A percentile compares a stretch with the other conserved stretches of the same genome.
phyloP scores from a whole-genome alignment of 495 filamentous ascomycete species.

The Pyronema omphalodes region DNA sequence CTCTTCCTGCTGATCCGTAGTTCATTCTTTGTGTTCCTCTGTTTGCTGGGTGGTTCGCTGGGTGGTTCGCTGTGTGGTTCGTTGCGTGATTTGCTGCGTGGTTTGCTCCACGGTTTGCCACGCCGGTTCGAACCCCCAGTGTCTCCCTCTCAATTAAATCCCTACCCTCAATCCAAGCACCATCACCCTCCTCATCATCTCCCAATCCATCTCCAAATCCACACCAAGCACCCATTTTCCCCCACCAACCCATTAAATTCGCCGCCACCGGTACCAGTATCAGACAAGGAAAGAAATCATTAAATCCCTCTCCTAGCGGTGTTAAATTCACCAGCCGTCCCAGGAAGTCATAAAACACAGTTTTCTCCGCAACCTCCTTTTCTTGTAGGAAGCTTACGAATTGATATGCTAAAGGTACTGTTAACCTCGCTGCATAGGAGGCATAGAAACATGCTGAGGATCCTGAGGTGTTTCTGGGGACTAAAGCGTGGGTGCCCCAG shows the following conservation, averaged over 20 bases:
- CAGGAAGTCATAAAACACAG: conserved; percentile 73
- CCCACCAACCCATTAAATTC: conserved; percentile 72
- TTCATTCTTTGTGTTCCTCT: background rate
- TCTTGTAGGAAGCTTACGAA: conserved; percentile 73
- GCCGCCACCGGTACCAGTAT: conserved; percentile 69
- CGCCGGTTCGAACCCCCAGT: conserved; percentile 31
- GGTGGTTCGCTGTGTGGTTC: conserved; percentile 2
- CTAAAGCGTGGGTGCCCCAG: conserved; percentile 83
- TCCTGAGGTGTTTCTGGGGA: conserved; percentile 72
- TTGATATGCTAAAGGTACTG: conserved; percentile 84
- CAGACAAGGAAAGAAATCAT: conserved; percentile 70
- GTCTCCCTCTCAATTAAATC: conserved; percentile 83
- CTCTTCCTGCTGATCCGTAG: conserved; percentile 11
- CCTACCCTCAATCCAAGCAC: conserved; percentile 83
- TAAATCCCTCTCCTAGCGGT: conserved; percentile 64
- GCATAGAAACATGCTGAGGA: conserved; percentile 93
- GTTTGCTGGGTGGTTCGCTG: background rate
- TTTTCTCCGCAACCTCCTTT: conserved; percentile 39
- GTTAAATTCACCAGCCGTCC: conserved; percentile 73
- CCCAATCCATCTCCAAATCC: conserved; percentile 62
- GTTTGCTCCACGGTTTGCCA: conserved; percentile 9
- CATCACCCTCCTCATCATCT: conserved; percentile 54
- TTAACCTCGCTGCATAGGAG: conserved; percentile 70
- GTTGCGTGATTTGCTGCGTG: conserved; percentile 16
- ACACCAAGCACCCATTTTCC: conserved; percentile 52